Conservation (phyloP, 1,284 basidiomycete genomes). For the Pascua sp. region DNA sequence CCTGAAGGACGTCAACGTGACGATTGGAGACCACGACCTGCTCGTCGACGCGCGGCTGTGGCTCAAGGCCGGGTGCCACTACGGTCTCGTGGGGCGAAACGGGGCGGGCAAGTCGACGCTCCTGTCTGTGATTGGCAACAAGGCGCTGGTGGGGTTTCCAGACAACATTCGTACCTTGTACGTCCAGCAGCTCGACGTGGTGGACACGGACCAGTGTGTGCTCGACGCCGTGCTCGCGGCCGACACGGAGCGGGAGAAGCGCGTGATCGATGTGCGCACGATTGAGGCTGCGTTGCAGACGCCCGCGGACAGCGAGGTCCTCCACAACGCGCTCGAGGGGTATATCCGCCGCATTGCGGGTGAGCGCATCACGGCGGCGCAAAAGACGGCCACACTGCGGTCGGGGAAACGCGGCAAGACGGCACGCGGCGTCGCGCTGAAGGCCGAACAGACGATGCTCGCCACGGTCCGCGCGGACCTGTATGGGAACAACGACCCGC, state of each 20-base stretch:
- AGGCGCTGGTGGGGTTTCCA: slow-evolving; percentile 66
- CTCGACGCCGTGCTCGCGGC: slow-evolving; percentile 1
- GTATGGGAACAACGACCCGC: background rate
- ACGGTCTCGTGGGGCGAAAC: slow-evolving; percentile 58
- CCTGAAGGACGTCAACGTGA: slow-evolving; percentile 53
- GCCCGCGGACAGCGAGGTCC: background rate
- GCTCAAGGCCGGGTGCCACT: slow-evolving; percentile 56
- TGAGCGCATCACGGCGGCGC: slow-evolving; percentile 11
- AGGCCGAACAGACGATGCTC: slow-evolving; percentile 15
- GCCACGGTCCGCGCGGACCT: slow-evolving; percentile 10
- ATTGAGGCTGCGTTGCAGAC: slow-evolving; percentile 7
- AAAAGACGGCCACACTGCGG: slow-evolving; percentile 18
- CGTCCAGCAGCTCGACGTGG: slow-evolving; percentile 82
- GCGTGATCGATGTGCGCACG: slow-evolving; percentile 3
- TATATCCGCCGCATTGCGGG: slow-evolving; percentile 6
- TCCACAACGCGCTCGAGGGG: slow-evolving; percentile 1
- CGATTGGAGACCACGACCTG: slow-evolving; percentile 56
- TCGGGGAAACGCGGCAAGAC: slow-evolving; percentile 19
- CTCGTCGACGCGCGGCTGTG: slow-evolving; percentile 57
- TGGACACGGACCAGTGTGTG: slow-evolving; percentile 58
- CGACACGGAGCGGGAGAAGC: slow-evolving; percentile 11
- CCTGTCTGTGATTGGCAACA: slow-evolving; percentile 65
- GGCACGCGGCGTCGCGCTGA: slow-evolving; percentile 17
- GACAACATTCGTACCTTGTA: slow-evolving; percentile 85
- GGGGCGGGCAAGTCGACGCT: slow-evolving; percentile 59